Percentiles rank a stretch among this genome's conserved stretches.
phyloP scores from a whole-genome alignment of 2,329 filamentous ascomycete genomes.

The Ceratocystis destructans region DNA sequence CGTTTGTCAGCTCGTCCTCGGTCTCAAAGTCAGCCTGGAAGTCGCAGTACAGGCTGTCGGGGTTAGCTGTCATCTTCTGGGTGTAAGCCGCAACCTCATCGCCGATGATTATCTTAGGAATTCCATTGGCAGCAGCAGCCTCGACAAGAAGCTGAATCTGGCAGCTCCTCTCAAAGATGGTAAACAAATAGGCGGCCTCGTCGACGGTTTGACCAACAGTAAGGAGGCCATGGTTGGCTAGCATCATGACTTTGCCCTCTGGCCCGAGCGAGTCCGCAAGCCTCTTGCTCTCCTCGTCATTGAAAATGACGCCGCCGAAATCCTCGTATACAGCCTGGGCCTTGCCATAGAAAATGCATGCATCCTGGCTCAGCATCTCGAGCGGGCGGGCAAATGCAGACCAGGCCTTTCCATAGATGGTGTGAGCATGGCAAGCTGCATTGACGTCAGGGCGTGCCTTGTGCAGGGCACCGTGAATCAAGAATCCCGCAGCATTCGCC shows the following conservation, averaged over 20 bases:
- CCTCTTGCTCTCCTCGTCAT: constrained; percentile 47
- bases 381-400: constrained; percentile 46
- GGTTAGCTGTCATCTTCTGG: constrained; percentile 22
- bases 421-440: constrained; percentile 54
- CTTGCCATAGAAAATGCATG: constrained; percentile 44
- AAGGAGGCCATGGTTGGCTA: constrained; percentile 57
- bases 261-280: constrained; percentile 48
- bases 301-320: constrained; percentile 36
- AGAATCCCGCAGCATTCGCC: constrained; percentile 53
- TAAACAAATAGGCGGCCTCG: constrained; percentile 57
- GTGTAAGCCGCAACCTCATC: constrained; percentile 31
- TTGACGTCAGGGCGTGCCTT: constrained; percentile 48
- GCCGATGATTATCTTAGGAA: constrained; percentile 28
- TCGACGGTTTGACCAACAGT: constrained; percentile 56
- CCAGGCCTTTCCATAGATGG: constrained; percentile 51
- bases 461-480: constrained; percentile 54
- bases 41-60: constrained; percentile 20
- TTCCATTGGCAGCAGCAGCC: constrained; percentile 34
- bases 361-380: constrained; percentile 56
- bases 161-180: constrained; percentile 52
- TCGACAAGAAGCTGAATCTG: constrained; percentile 53
- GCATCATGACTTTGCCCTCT: constrained; percentile 44
- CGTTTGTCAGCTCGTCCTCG: constrained; percentile 19
- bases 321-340: constrained; percentile 49
- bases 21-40: constrained; percentile 21